Percentiles rank a stretch among this genome's conserved stretches.
Evolutionary conservation across 164 flowering plant species (phyloP).

Genomic region (Aristolochia fimbriata): DNA sequence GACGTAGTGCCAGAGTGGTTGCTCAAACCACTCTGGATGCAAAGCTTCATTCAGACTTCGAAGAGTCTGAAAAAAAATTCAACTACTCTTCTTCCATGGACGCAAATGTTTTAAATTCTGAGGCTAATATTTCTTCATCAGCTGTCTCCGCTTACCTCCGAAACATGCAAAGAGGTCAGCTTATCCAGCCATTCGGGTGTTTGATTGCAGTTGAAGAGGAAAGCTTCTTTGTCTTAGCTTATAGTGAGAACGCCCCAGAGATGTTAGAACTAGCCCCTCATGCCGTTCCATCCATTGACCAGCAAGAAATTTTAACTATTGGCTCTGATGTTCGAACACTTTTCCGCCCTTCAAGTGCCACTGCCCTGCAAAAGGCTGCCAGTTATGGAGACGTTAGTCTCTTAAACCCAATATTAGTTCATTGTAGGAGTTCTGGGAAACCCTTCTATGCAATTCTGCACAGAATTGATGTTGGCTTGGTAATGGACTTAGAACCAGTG

Average conservation of each 20-base stretch:
- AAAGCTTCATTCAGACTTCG: slow-evolving; percentile 48
- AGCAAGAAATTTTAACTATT: slow-evolving; percentile 47
- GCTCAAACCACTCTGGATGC: slow-evolving; percentile 65
- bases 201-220: slow-evolving; percentile 52
- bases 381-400: slow-evolving; percentile 46
- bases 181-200: slow-evolving; percentile 66
- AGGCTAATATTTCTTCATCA: slow-evolving; percentile 35
- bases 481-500: slow-evolving; percentile 70
- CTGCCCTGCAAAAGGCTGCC: slow-evolving; percentile 56
- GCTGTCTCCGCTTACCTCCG: slow-evolving; percentile 52
- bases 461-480: slow-evolving; percentile 56
- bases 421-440: slow-evolving; percentile 52
- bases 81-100: slow-evolving; percentile 53
- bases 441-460: slow-evolving; percentile 77
- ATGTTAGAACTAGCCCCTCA: slow-evolving; percentile 63
- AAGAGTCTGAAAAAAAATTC: slow-evolving; percentile 33
- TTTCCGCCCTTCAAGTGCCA: slow-evolving; percentile 43
- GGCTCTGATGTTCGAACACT: slow-evolving; percentile 53
- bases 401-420: slow-evolving; percentile 59
- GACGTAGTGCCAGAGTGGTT: slow-evolving; percentile 34
- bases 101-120: slow-evolving; percentile 29
- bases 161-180: slow-evolving; percentile 49
- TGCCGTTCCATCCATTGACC: slow-evolving; percentile 64
- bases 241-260: slow-evolving; percentile 67
- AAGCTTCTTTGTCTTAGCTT: slow-evolving; percentile 41